Conservation (phyloP, 1,139 yeast genomes). For the Candida sanyaensis region DNA sequence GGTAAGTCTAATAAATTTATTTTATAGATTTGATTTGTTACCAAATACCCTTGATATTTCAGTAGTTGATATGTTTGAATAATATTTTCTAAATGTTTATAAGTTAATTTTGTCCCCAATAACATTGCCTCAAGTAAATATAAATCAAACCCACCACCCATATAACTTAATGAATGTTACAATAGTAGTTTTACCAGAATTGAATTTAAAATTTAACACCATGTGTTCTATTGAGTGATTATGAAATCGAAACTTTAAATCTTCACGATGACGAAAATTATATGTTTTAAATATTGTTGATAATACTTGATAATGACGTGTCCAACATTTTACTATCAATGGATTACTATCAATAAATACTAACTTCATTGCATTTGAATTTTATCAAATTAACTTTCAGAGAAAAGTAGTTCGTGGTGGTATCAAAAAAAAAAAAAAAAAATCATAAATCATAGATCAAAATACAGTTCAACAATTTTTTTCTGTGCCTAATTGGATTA, state of each 20-base stretch:
- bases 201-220: slow-evolving; percentile 6
- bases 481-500: neutral
- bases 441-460: no score
- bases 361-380: slow-evolving; percentile 8
- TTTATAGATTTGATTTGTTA: slow-evolving; percentile 19
- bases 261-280: slow-evolving; percentile 2
- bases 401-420: neutral
- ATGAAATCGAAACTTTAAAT: slow-evolving; percentile 9
- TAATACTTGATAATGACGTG: slow-evolving; percentile 11
- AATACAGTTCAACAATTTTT: neutral
- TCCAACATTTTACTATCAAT: slow-evolving; percentile 14
- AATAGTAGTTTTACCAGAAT: slow-evolving; percentile 11
- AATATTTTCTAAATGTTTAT: slow-evolving; percentile 16
- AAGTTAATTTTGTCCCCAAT: slow-evolving; percentile 10
- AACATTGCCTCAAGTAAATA: slow-evolving; percentile 20
- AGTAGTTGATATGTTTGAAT: slow-evolving; percentile 18
- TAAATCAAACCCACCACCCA: slow-evolving; percentile 32
- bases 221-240: slow-evolving; percentile 12
- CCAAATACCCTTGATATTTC: slow-evolving; percentile 21
- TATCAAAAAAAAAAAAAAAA: no score
- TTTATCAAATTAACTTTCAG: neutral
- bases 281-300: slow-evolving; percentile 6
- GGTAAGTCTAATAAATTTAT: slow-evolving; percentile 11
- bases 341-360: slow-evolving; percentile 15
- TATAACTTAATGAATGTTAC: slow-evolving; percentile 24